Conservation (phyloP, 257 asterid genomes). For the Misopates orontium region DNA sequence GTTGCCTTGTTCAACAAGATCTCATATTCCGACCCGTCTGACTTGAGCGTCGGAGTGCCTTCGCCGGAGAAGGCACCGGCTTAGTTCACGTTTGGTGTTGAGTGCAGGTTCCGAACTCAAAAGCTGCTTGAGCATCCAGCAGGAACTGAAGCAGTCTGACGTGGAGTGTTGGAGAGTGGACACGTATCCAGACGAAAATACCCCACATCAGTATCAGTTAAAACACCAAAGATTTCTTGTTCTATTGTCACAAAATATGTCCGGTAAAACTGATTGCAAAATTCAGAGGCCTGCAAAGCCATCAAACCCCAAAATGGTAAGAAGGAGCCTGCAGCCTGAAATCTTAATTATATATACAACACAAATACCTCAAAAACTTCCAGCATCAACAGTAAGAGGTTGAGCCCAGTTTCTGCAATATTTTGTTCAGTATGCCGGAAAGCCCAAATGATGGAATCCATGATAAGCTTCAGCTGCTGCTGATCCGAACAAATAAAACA, state of each 20-base stretch:
- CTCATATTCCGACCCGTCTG: too few species aligned
- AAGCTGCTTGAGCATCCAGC: too few species aligned
- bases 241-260: slow-evolving; percentile 79
- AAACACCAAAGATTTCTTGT: slow-evolving; percentile 93
- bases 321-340: slow-evolving; percentile 17
- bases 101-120: too few species aligned
- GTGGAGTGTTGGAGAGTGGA: too few species aligned
- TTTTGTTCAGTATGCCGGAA: slow-evolving; percentile 98
- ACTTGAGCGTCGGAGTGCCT: too few species aligned
- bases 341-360: background rate
- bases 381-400: slow-evolving; percentile 83
- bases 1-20: too few species aligned
- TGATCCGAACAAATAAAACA: slow-evolving; percentile 35
- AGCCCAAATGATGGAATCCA: slow-evolving; percentile 99
- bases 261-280: slow-evolving; percentile 83
- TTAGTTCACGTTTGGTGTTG: too few species aligned
- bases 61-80: too few species aligned
- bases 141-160: too few species aligned
- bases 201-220: slow-evolving; percentile 95
- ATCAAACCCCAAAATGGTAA: slow-evolving; percentile 26
- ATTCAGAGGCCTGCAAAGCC: slow-evolving; percentile 70
- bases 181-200: too few species aligned
- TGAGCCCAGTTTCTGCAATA: slow-evolving; percentile 97
- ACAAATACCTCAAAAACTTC: slow-evolving; percentile 79
- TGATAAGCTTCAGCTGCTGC: slow-evolving; percentile 95